Evolutionary conservation across 2,329 filamentous ascomycete genomes (phyloP), one percentile per base, ranked within the genome.

Genomic region (Fusarium sp.): DNA sequence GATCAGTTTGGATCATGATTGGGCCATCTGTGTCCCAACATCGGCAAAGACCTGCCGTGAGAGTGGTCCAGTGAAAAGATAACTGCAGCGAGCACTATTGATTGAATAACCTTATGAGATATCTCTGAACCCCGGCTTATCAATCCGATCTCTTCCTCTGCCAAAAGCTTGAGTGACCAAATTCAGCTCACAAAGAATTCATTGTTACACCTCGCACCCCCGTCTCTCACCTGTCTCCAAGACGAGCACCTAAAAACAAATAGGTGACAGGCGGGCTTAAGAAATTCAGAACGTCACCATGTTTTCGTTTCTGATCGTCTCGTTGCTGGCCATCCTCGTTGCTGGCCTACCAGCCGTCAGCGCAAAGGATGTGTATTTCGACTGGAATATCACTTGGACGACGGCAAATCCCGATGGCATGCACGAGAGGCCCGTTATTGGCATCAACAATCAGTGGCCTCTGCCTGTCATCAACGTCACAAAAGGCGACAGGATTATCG

Each of bases 371-470:
- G 48, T 52, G 5, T 35, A 52, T 52, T 52, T 52, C 8, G 35
- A 52, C 11, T 52, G 48, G 48, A 52, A 52, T 1, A 52, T 52
- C 5, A 52, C 48, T 6, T 52, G 48, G 48, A 43, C 48, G 8
- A 43, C 35, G 7, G 48, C 48, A n/a, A 52, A 52, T 10, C 48
- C 48, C 15, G 48, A 52, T 43, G 48, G 35, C 0, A 5, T 52
- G 8, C 35, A 43, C 3, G 35, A 24, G 4, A 33, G 48, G 3
- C 48, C 48, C n/a, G 48, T 43, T 10, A 52, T 52, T 6, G 35
- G 48, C 24, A 52, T 57, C n/a, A 54, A 54, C 6, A 33, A 47
- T 15, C 50, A 54, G n/a, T 47, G 39, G 50, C 50, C 50, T 3
- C 28, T 46, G 1, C 50, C 39, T 10, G 39, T 54, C 3, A 47